Evolutionary conservation across 306 rosid genomes (phyloP).

Genomic region (Quercus suber): DNA sequence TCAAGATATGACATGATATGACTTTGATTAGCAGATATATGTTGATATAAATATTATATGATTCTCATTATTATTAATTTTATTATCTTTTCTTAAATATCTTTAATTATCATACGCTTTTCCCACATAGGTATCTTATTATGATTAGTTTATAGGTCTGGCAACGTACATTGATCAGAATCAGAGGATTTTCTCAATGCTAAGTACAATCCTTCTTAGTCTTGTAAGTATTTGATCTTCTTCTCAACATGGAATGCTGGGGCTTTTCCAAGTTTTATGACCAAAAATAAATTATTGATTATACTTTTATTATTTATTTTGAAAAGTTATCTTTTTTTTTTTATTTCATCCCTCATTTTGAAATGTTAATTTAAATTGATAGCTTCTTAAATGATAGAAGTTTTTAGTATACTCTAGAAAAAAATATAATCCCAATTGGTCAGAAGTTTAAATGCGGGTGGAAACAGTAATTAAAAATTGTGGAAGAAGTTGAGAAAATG

Average conservation of each 20-base stretch:
- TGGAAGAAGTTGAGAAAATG: neutral
- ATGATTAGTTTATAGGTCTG: slow-evolving; percentile 3
- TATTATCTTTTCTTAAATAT: neutral
- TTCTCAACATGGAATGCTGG: neutral
- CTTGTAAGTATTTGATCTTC: neutral
- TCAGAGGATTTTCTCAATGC: neutral
- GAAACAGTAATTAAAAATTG: neutral
- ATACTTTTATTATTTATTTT: neutral
- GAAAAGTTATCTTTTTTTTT: neutral
- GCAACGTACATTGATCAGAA: neutral
- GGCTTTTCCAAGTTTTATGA: neutral
- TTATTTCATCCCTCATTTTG: neutral
- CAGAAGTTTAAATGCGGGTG: neutral
- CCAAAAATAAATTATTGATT: neutral
- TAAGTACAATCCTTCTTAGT: slow-evolving; percentile 1
- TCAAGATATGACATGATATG: neutral
- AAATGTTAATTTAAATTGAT: neutral
- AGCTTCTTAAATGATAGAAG: neutral
- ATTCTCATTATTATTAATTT: neutral
- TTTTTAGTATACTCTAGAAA: neutral
- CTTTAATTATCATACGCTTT: neutral
- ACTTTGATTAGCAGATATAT: neutral
- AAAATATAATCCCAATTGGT: neutral
- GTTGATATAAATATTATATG: neutral
- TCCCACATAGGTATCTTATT: neutral